Evolutionary conservation across 257 asterid genomes (phyloP).

Genomic region (Lycium ferocissimum): DNA sequence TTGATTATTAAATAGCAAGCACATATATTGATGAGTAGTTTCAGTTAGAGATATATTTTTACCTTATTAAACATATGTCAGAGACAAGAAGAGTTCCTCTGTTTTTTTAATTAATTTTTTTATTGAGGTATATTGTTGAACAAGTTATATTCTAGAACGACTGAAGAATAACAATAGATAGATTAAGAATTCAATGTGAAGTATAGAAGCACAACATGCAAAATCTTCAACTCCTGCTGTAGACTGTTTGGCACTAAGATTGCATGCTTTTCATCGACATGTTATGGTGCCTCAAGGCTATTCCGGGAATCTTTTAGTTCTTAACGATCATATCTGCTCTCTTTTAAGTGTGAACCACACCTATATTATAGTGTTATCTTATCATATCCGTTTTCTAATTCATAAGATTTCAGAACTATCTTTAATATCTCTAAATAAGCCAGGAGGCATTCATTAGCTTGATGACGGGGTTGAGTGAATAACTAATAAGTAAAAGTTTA

Average conservation of each 20-base stretch:
- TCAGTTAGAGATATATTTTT: neutral
- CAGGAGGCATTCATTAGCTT: slow-evolving; percentile 23
- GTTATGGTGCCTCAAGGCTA: slow-evolving; percentile 17
- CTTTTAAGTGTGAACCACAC: neutral
- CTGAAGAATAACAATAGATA: neutral
- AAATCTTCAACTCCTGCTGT: neutral
- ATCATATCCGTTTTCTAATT: neutral
- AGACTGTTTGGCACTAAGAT: neutral
- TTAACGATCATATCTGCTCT: neutral
- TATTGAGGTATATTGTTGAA: neutral
- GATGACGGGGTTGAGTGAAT: slow-evolving; percentile 22
- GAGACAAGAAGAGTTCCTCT: slow-evolving; percentile 1
- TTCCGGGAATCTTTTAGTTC: neutral
- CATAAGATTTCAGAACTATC: slow-evolving; percentile 16
- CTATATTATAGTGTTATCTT: neutral
- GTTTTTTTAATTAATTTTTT: neutral
- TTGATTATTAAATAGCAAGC: neutral
- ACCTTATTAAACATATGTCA: neutral
- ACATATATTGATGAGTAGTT: neutral
- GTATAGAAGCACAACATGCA: slow-evolving; percentile 10
- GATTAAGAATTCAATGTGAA: neutral
- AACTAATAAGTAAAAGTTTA: neutral
- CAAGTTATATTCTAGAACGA: neutral
- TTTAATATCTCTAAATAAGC: neutral
- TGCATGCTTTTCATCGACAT: slow-evolving; percentile 18